These are phyloP conservation scores for Imleria badia DNA, from an alignment of 768 basidiomycete genomes.

Conservation along the genomic window DNA sequence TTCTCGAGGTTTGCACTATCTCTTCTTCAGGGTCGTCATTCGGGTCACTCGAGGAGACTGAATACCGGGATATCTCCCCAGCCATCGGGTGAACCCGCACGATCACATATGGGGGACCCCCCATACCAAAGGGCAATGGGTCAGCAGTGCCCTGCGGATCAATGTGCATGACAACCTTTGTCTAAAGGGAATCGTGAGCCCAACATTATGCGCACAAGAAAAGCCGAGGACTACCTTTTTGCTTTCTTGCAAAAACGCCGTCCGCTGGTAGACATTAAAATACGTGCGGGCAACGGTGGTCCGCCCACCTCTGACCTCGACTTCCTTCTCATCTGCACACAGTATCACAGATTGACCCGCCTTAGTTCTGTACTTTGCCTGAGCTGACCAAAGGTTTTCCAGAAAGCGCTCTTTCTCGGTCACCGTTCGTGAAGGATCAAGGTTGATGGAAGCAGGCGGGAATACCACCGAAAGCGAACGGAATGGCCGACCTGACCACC, in stretches of 20 bases:
- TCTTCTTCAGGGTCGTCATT: conserved; percentile 77
- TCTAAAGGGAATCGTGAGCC: conserved; percentile 43
- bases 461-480: conserved; percentile 76
- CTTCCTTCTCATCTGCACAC: conserved; percentile 69
- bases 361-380: conserved; percentile 76
- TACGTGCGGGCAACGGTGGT: conserved; percentile 75
- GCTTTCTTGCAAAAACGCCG: conserved; percentile 70
- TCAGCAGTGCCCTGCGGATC: conserved; percentile 76
- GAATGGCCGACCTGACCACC: conserved; percentile 87
- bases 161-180: conserved; percentile 85
- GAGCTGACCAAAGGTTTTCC: conserved; percentile 86
- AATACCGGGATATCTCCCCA: conserved; percentile 78
- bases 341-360: conserved; percentile 73
- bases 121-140: conserved; percentile 72
- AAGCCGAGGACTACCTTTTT: conserved; percentile 60
- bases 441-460: conserved; percentile 63
- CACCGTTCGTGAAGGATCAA: conserved; percentile 64
- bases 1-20: conserved; percentile 72
- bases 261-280: conserved; percentile 85
- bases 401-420: conserved; percentile 80
- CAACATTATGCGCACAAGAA: not conserved
- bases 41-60: conserved; percentile 71
- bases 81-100: conserved; percentile 82
- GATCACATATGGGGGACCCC: conserved; percentile 70
- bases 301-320: conserved; percentile 63